Evolutionary conservation across 1,284 basidiomycete genomes (phyloP).

Genomic region (Neonothopanus nambi): DNA sequence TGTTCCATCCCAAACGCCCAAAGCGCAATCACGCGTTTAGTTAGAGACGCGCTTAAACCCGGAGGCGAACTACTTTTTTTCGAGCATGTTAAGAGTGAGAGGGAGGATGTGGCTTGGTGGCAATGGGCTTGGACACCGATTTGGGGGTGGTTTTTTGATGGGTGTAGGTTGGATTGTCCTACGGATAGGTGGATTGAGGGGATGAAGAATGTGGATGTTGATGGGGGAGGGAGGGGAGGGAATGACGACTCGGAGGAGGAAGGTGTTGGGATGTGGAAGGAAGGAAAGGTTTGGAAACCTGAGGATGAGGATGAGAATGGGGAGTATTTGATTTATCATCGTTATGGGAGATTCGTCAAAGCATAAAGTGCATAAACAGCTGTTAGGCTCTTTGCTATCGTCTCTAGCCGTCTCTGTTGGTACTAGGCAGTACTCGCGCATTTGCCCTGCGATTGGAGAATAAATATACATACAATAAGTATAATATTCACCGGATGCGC

Average conservation of each 20-base stretch:
- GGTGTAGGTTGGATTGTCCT: conserved; percentile 61
- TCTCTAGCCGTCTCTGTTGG: too few relatives aligned
- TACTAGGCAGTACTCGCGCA: too few relatives aligned
- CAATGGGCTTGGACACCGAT: conserved; percentile 69
- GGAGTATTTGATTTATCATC: background rate
- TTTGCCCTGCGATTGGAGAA: too few relatives aligned
- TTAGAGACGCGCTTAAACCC: conserved; percentile 39
- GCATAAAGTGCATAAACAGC: too few relatives aligned
- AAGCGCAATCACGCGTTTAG: conserved; percentile 34
- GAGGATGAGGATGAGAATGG: conserved; percentile 1
- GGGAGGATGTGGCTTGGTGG: conserved; percentile 49
- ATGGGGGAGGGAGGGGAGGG: conserved; percentile 37
- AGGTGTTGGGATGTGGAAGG: conserved; percentile 37
- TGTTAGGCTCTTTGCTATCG: too few relatives aligned
- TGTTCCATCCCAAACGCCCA: conserved; percentile 46
- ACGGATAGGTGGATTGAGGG: conserved; percentile 53
- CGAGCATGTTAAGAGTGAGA: conserved; percentile 47
- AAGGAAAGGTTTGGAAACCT: conserved; percentile 19
- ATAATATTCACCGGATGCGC: too few relatives aligned
- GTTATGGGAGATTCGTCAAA: background rate
- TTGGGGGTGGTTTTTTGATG: conserved; percentile 57
- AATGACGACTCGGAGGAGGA: conserved; percentile 5
- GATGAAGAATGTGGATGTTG: conserved; percentile 28
- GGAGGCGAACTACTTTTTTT: conserved; percentile 49
- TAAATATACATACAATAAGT: too few relatives aligned